Evolutionary conservation across 2,329 filamentous ascomycete species (phyloP).

Genomic region (Fusarium anthophilum): DNA sequence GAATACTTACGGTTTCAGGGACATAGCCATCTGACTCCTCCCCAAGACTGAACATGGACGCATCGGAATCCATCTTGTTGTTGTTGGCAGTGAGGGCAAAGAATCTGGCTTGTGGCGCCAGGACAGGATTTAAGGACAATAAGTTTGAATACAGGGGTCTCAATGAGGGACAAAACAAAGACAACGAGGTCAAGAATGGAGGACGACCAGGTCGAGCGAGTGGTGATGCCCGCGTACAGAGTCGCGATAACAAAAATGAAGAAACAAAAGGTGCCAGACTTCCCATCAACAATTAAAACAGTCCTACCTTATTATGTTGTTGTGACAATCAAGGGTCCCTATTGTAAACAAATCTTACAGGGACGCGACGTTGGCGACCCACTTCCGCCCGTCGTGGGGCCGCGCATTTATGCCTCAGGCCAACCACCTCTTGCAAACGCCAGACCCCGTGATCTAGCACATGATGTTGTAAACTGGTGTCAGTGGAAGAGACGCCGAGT

Average conservation of each 20-base stretch:
- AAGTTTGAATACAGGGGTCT: conserved; percentile 19
- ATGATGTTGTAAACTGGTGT: background rate
- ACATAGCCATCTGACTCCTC: conserved; percentile 55
- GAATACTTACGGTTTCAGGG: conserved; percentile 50
- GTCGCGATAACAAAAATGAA: conserved; percentile 39
- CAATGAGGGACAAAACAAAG: conserved; percentile 34
- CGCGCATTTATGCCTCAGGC: conserved; percentile 39
- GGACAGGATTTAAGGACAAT: conserved; percentile 28
- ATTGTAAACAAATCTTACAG: conserved; percentile 45
- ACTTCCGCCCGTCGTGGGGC: conserved; percentile 28
- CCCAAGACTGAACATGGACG: conserved; percentile 59
- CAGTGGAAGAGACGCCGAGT: background rate
- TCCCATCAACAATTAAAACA: conserved; percentile 34
- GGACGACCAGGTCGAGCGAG: conserved; percentile 28
- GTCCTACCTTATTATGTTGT: conserved; percentile 44
- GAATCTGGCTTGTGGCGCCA: conserved; percentile 29
- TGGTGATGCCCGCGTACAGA: conserved; percentile 36
- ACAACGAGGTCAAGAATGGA: conserved; percentile 17
- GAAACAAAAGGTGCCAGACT: conserved; percentile 39
- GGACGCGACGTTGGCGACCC: conserved; percentile 36
- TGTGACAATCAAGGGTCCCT: conserved; percentile 39
- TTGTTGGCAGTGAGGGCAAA: conserved; percentile 13
- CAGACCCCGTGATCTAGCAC: conserved; percentile 28
- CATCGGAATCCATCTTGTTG: conserved; percentile 64
- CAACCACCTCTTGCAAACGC: background rate